Evolutionary conservation across 345 rosid genomes (phyloP), one percentile per base, ranked within the genome.

Genomic region (Eucalyptus erythrocorys): DNA sequence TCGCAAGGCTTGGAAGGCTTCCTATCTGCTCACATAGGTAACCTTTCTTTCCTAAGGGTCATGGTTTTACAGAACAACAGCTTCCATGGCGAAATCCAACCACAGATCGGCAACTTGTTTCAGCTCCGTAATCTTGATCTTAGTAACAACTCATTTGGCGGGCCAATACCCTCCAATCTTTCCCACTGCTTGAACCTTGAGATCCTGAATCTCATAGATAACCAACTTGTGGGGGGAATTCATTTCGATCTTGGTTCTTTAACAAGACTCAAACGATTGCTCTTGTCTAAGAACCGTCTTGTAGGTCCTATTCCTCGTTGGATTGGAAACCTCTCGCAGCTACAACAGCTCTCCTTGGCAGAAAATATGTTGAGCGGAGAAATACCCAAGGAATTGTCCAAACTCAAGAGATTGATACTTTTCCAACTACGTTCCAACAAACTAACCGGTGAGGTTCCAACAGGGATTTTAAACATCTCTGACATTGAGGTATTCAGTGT

Each of bases 281-380:
- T 19, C 71, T 64, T 30, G 19, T 0, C 1, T 64, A 0, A 0
- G 10, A 64, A 64, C 1, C n/a, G 10, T 7, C 37, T 64, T 4
- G 40, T n/a, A 64, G 76, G 76, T 14, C 21, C 37, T 64, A 64
- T 64, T 64, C 37, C 76, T 64, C 19, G 37, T 7, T 64, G 21
- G 0, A 64, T 15, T 5, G 76, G 76, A 64, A 64, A 64, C 21
- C 76, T 64, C 76, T n/a, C 76, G 5, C 5, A 7, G 3, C 76
- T 64, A 15, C 21, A n/a, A n/a, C 0, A 0, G 21, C 40, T 64
- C 76, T 64, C 76, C 0, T 1, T 64, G 1, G 0, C 0, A 30
- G 8, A 0, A 13, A 64, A 64, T n/a, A 4, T 0, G 19, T 64
- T 64, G 2, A 16, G 7, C 3, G 71, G 37, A 14, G 37, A 14